Conservation (phyloP, 2,329 filamentous ascomycete genomes). For the Beauveria bassiana region DNA sequence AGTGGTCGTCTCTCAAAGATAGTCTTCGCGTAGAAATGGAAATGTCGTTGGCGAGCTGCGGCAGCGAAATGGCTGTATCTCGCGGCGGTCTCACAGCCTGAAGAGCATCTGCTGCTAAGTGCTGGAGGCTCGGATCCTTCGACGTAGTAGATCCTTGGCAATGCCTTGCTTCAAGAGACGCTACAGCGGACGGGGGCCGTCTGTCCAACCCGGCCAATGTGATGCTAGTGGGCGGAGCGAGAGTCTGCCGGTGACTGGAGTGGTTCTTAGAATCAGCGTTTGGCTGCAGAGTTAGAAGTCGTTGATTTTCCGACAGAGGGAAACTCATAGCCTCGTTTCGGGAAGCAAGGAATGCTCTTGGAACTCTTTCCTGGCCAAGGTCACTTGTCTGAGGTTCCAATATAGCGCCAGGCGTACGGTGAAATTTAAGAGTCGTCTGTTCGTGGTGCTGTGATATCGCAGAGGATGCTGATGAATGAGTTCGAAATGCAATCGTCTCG, state of each 20-base stretch:
- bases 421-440: background rate
- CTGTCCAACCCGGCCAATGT: background rate
- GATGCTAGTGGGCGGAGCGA: background rate
- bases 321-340: background rate
- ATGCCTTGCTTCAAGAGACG: background rate
- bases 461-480: background rate
- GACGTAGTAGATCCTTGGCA: background rate
- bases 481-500: background rate
- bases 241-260: background rate
- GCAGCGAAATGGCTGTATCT: constrained; percentile 9
- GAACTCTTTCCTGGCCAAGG: background rate
- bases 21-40: constrained; percentile 17
- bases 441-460: background rate
- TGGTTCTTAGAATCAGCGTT: background rate
- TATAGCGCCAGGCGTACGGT: background rate
- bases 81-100: constrained; percentile 19
- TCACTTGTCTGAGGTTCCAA: background rate
- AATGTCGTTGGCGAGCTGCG: constrained; percentile 5
- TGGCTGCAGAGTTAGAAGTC: background rate
- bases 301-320: background rate
- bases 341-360: constrained; percentile 1
- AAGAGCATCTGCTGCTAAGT: constrained; percentile 26
- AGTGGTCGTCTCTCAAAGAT: constrained; percentile 27
- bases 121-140: constrained; percentile 19
- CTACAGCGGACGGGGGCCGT: background rate